Evolutionary conservation across 2,329 filamentous ascomycete genomes (phyloP), one percentile per base, ranked within the genome.

Genomic region (Fusarium humuli): DNA sequence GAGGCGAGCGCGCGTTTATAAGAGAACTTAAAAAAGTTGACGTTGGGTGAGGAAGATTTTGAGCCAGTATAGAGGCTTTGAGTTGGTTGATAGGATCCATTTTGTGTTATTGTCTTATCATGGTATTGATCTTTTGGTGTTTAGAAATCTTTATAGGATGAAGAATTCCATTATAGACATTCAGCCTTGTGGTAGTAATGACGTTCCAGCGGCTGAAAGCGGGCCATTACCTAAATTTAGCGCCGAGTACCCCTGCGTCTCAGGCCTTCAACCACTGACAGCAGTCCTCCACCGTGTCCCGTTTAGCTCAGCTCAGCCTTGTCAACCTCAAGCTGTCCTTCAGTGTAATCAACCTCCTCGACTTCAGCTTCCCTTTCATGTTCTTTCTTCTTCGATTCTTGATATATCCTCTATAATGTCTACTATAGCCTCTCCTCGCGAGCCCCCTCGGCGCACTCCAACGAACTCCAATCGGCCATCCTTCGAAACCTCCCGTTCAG

Each of bases 381-480:
- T 18, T 65, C 12, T 11, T 27, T 47, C 32, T 12, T 40, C 12
- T 40, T 37, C 18, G 7, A 32, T 42, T 32, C 27, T 30, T 25
- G 25, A 55, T 37, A 49, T n/a, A 55, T 22, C 46, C 18, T 12
- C 75, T 67, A 65, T 90, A 69, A 91, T 91, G 89, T 90, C 89
- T 11, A 90, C 88, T 44, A 91, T 91, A 67, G 88, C 89, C 42
- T 85, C 87, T 12, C 88, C 88, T 25, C 86, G 89, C 62, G 88
- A 91, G 42, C 82, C 85, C 76, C 78, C 89, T 82, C 85, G 85
- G 14, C 78, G 79, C 61, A 83, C 91, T 6, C 92, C 93, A 1
- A 91, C 91, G 9, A 92, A 91, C 41, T 96, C 94, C 34, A 86
- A 88, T 40, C 92, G 93, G 14, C 90, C 92, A 7, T 94, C 92